Conservation (phyloP, 2,329 filamentous ascomycete genomes). For the Paraphoma sp. region DNA sequence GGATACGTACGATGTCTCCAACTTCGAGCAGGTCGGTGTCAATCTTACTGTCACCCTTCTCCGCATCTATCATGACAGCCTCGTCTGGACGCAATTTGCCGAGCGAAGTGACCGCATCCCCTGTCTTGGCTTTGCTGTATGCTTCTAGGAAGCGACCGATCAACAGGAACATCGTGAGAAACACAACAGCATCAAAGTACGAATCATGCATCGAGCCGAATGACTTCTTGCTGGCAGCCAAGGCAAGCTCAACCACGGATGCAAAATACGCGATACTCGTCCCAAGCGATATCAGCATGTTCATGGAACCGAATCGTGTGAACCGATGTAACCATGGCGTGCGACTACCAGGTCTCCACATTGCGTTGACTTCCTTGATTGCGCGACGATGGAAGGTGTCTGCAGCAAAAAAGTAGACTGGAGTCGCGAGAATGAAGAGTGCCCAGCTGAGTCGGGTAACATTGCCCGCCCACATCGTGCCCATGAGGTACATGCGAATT, state of each 20-base stretch:
- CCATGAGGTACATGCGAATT: slow-evolving; percentile 71
- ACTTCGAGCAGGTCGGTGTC: slow-evolving; percentile 69
- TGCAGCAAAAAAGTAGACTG: slow-evolving; percentile 85
- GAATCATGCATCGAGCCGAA: slow-evolving; percentile 45
- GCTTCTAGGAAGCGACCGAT: slow-evolving; percentile 77
- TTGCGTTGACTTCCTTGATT: slow-evolving; percentile 75
- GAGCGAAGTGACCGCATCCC: slow-evolving; percentile 81
- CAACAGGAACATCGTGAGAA: slow-evolving; percentile 87
- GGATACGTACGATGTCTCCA: slow-evolving; percentile 68
- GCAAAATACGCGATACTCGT: slow-evolving; percentile 88
- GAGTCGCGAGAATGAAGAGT: slow-evolving; percentile 81
- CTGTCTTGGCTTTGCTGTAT: slow-evolving; percentile 90
- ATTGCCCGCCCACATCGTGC: slow-evolving; percentile 70
- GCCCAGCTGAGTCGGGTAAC: slow-evolving; percentile 80
- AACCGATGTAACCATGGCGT: slow-evolving; percentile 78
- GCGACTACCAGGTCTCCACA: slow-evolving; percentile 79
- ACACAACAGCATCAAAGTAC: slow-evolving; percentile 94
- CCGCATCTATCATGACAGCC: slow-evolving; percentile 70
- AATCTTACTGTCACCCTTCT: slow-evolving; percentile 54
- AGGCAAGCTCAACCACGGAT: slow-evolving; percentile 77
- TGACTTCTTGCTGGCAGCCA: slow-evolving; percentile 55
- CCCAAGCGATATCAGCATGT: slow-evolving; percentile 87
- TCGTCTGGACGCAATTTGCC: slow-evolving; percentile 79
- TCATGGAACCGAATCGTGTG: slow-evolving; percentile 96
- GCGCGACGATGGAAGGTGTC: slow-evolving; percentile 84